Evolutionary conservation across 2,329 filamentous ascomycete genomes (phyloP), one percentile per base, ranked within the genome.

Genomic region (Fusarium falciforme): DNA sequence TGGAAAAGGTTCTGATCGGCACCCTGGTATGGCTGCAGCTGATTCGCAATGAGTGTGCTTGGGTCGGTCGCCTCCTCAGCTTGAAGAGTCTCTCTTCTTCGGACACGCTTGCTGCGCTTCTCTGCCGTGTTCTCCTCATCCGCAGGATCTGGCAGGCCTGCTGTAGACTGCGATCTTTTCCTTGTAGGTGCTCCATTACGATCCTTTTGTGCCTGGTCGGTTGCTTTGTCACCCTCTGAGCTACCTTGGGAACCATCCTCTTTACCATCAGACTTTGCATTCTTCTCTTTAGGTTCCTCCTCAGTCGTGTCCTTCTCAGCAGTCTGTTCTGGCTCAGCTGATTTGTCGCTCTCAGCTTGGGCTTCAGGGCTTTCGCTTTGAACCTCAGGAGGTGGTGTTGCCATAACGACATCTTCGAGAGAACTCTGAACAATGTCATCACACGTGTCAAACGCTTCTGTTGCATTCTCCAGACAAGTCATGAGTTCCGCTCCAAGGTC

Each of bases 41-140:
- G 88, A 61, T 85, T 87, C 2, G 89, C 87, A 61, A 87, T 85
- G 29, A 87, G 82, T 1, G 85, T 86, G 60, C 85, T 87, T 8
- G 88, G 84, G 68, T 91, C 89, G 16, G 87, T 79, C 0, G 82
- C 80, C 58, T 90, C 90, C 38, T 89, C 89, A 5, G 83, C 80
- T 12, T 87, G 85, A 5, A 86, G 88, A 49, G 92, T 90, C 40
- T 84, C 83, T 60, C 83, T 76, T 63, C 91, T 86, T 54, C 91
- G 87, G 33, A 90, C 90, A 59, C 91, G 85, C 77, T 93, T 93
- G 80, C 90, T 92, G 66, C 91, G 85, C 77, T 92, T 92, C 62
- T 89, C 88, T 12, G 88, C 85, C 2, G 83, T 84, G 27, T 84
- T 86, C 36, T 92, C 90, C 61, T 92, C 90, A 9, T 91, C 89